Conservation (phyloP, 2,329 filamentous ascomycete species). For the Trichoderma aggressivum region DNA sequence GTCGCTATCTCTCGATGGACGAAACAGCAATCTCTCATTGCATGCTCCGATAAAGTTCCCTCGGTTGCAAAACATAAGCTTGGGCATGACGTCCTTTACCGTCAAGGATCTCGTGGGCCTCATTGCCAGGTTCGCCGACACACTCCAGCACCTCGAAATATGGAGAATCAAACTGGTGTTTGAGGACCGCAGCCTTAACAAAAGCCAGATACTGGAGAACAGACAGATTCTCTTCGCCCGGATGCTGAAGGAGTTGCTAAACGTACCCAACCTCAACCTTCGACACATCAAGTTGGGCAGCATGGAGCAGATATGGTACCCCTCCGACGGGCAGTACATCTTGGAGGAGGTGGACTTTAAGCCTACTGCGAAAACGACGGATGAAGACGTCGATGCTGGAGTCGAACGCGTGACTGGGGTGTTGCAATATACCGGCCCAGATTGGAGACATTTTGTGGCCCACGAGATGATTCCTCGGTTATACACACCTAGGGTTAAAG, state of each 20-base stretch:
- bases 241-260: constrained; percentile 36
- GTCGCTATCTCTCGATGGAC: background rate
- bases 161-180: constrained; percentile 39
- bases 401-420: background rate
- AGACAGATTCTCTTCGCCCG: constrained; percentile 38
- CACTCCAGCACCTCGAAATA: constrained; percentile 43
- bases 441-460: constrained; percentile 35
- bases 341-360: background rate
- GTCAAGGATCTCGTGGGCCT: constrained; percentile 33
- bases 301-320: background rate
- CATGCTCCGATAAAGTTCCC: constrained; percentile 25
- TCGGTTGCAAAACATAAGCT: constrained; percentile 40
- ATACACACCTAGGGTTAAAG: too few species aligned
- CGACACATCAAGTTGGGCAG: constrained; percentile 12
- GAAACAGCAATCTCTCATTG: background rate
- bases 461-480: constrained; percentile 27
- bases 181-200: background rate
- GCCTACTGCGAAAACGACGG: background rate
- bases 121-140: constrained; percentile 41
- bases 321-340: too few species aligned
- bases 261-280: constrained; percentile 33
- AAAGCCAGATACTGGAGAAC: background rate
- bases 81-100: constrained; percentile 39
- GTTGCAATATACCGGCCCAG: constrained; percentile 33
- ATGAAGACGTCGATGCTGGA: background rate